Evolutionary conservation across 306 rosid species (phyloP).

Genomic region (Prunus campanulata): DNA sequence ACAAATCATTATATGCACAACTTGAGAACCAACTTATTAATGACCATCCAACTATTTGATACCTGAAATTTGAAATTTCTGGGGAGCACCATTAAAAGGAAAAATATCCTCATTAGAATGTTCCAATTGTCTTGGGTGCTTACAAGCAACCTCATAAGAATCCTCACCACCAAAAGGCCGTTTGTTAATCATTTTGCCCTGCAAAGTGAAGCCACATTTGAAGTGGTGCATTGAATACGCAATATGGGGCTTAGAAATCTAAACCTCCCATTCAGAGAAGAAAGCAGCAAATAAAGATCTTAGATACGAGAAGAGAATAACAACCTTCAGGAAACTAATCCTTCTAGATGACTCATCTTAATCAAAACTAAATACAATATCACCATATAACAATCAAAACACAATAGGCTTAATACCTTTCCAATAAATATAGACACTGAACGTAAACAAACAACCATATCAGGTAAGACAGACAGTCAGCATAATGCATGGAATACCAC

Average conservation of each 20-base stretch:
- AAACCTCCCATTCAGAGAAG: background rate
- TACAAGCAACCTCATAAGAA: conserved; percentile 33
- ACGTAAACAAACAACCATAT: background rate
- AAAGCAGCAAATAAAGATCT: background rate
- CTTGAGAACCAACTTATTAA: background rate
- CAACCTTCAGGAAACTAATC: background rate
- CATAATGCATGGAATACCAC: background rate
- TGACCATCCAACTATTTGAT: conserved; percentile 2
- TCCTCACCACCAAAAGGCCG: conserved; percentile 25
- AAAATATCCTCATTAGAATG: conserved; percentile 13
- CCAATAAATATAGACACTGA: background rate
- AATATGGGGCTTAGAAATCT: background rate
- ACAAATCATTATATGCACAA: conserved; percentile 3
- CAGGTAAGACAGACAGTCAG: background rate
- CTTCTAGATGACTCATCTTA: background rate
- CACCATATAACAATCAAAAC: background rate
- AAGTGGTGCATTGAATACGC: conserved; percentile 1
- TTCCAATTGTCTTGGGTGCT: conserved; percentile 31
- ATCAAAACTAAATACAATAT: background rate
- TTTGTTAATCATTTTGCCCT: conserved; percentile 33
- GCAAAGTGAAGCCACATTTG: conserved; percentile 12
- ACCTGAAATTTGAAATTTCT: conserved; percentile 29
- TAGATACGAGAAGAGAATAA: conserved; percentile 1
- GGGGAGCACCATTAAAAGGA: conserved; percentile 7
- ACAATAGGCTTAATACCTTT: background rate